Conservation (phyloP, 306 rosid genomes). For the Ammopiptanthus mongolicus region DNA sequence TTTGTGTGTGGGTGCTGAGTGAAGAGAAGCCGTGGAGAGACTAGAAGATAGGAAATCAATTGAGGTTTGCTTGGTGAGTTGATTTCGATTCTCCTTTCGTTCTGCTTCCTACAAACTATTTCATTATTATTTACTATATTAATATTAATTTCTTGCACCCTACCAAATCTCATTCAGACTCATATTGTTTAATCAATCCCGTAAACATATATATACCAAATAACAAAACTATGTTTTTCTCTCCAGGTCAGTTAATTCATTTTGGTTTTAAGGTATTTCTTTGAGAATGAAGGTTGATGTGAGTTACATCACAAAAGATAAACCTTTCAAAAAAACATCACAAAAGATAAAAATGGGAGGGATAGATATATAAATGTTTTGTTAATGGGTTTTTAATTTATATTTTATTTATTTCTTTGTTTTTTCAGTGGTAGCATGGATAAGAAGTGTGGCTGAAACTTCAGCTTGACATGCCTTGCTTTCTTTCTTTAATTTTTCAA, state of each 20-base stretch:
- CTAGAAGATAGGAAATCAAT: conserved; percentile 19
- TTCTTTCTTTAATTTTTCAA: conserved; percentile 26
- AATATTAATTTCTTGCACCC: conserved; percentile 33
- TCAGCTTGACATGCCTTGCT: conserved; percentile 27
- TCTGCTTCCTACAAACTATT: conserved; percentile 1
- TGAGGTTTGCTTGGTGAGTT: conserved; percentile 63
- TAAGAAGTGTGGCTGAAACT: conserved; percentile 38
- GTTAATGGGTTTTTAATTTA: neutral
- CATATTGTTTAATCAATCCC: conserved; percentile 16
- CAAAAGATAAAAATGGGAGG: conserved; percentile 25
- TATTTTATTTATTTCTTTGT: neutral
- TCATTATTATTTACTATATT: conserved; percentile 13
- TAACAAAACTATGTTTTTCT: conserved; percentile 14
- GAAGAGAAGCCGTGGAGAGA: neutral
- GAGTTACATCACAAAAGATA: conserved; percentile 32
- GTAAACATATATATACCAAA: neutral
- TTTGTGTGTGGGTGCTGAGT: neutral
- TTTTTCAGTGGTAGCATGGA: neutral
- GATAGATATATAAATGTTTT: neutral
- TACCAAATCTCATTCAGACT: neutral
- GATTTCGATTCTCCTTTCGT: conserved; percentile 45
- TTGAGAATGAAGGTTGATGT: conserved; percentile 29
- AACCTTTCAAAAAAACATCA: too few species aligned
- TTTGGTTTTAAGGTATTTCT: conserved; percentile 24
- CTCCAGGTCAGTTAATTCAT: conserved; percentile 24